Evolutionary conservation across 306 rosid genomes (phyloP), one percentile per base, ranked within the genome.

Genomic region (Cyamopsis tetragonoloba): DNA sequence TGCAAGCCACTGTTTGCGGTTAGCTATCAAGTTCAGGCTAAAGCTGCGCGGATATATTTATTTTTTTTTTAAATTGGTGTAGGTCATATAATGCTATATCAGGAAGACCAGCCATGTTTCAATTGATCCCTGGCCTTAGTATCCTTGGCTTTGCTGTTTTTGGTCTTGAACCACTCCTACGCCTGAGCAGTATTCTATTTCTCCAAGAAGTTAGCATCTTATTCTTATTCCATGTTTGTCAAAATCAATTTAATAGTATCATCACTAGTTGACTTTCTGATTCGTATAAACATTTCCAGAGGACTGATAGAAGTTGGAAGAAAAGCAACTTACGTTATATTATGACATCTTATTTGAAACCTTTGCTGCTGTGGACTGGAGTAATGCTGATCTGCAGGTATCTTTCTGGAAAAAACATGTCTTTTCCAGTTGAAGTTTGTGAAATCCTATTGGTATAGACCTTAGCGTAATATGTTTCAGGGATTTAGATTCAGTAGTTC

Each of bases 381-480:
- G 86, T 87, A 11, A 77, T 80, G 66, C 90, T 95, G 58, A 50
- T 85, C 55, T 95, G 96, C 99, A 88, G 99, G 99, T 88, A 71
- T 60, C 53, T 32, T 71, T 57, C 38, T 38, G 35, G 68, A 54
- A 68, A n/a, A 51, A 7, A 24, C 20, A 31, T 31, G 71, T 68
- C n/a, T 38, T 51, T 50, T 68, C 41, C 41, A 66, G 37, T 71
- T 43, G 34, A 58, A 37, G 74, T 49, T 27, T 38, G 38, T 50
- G n/a, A 69, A 62, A 35, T 77, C 58, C 43, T 77, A 27, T 50
- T 34, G 41, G 66, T 69, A 61, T 71, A 60, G 43, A 59, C 60
- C 47, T 20, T 50, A 6, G 11, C 14, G 17, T 41, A 70, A 65
- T 67, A 68, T 75, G 41, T 81, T 86, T 81, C 89, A 93, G 98